Conservation (phyloP, 2,329 filamentous ascomycete genomes). For the Exserohilum rostratum region DNA sequence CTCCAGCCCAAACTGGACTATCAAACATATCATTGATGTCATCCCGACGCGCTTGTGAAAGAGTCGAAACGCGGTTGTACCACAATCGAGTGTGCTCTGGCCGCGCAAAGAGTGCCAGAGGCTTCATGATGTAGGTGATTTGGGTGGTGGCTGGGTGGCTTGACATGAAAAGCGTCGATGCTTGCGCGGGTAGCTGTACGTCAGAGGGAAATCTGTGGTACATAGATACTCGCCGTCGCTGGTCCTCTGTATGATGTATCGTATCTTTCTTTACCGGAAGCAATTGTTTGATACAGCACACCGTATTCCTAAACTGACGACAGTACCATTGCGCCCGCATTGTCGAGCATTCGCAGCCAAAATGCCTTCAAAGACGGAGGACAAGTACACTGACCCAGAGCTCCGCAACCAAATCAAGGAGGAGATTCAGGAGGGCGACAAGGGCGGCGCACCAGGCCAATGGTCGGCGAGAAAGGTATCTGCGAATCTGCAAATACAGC, state of each 20-base stretch:
- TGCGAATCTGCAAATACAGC: background rate
- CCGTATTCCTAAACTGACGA: background rate
- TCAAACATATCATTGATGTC: conserved; percentile 18
- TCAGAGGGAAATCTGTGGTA: conserved; percentile 22
- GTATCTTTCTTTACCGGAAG: background rate
- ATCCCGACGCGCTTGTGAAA: conserved; percentile 6
- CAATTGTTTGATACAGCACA: background rate
- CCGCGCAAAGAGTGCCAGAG: background rate
- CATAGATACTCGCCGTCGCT: conserved; percentile 4
- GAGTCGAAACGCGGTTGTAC: conserved; percentile 4
- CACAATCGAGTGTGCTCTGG: conserved; percentile 6
- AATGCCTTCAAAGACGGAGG: conserved; percentile 51
- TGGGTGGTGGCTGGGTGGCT: conserved; percentile 6
- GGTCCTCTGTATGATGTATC: conserved; percentile 6
- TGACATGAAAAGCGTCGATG: conserved; percentile 1
- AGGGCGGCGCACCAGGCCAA: conserved; percentile 56
- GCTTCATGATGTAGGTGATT: conserved; percentile 23
- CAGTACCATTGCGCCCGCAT: background rate
- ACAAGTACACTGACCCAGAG: conserved; percentile 57
- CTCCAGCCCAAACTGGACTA: conserved; percentile 3
- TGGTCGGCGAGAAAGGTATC: conserved; percentile 57
- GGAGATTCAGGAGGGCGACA: conserved; percentile 54
- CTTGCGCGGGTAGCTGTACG: conserved; percentile 24
- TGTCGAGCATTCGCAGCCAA: conserved; percentile 1
- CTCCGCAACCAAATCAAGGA: conserved; percentile 56